phyloP scores from a whole-genome alignment of 441 rosid genomes.

The Brassica hybrid region DNA sequence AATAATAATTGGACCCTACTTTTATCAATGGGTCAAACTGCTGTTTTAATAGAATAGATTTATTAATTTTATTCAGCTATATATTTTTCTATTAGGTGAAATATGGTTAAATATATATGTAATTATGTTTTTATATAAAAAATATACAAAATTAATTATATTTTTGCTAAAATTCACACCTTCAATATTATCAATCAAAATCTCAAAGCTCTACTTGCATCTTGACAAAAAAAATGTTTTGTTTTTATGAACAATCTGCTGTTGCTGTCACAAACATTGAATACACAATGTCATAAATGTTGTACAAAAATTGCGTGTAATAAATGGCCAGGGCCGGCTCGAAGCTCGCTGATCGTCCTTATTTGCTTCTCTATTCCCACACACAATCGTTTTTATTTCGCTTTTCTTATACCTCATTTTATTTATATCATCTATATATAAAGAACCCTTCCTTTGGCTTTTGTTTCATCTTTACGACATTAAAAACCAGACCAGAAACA shows the following conservation, averaged over 20 bases:
- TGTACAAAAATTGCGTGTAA: slow-evolving; percentile 40
- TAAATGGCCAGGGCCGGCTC: slow-evolving; percentile 51
- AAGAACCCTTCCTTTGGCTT: slow-evolving; percentile 17
- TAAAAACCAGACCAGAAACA: slow-evolving; percentile 41
- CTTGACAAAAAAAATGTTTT: neutral
- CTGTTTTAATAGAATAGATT: too few species aligned
- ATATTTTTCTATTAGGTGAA: too few species aligned
- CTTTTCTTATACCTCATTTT: too few species aligned
- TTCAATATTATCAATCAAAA: too few species aligned
- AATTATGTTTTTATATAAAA: too few species aligned
- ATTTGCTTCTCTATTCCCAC: slow-evolving; percentile 23
- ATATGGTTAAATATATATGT: too few species aligned
- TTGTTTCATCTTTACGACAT: slow-evolving; percentile 48
- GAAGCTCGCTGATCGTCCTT: slow-evolving; percentile 65
- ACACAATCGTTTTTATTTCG: neutral
- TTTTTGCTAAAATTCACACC: too few species aligned
- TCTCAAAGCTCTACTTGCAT: neutral
- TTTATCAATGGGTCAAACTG: too few species aligned
- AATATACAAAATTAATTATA: too few species aligned
- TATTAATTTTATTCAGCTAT: too few species aligned
- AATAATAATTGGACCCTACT: too few species aligned
- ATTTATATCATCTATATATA: too few species aligned
- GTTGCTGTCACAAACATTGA: slow-evolving; percentile 46
- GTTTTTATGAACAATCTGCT: slow-evolving; percentile 24
- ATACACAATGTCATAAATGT: slow-evolving; percentile 31